These are phyloP conservation scores for Mentha longifolia DNA, from an alignment of 257 asterid species.

Conservation along the genomic window DNA sequence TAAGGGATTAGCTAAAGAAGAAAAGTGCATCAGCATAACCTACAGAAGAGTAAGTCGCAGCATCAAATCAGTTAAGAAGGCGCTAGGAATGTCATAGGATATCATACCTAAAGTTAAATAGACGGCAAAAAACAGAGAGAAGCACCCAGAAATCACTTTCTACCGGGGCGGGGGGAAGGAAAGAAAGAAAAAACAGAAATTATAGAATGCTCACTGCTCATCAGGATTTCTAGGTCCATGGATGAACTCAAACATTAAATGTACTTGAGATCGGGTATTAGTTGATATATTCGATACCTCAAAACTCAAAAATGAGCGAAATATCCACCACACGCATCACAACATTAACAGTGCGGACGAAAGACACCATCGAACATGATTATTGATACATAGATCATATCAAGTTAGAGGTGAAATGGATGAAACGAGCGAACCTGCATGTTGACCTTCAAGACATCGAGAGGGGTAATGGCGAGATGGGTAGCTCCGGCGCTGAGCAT, in stretches of 20 bases:
- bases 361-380: neutral
- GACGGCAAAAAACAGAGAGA: neutral
- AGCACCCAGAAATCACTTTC: neutral
- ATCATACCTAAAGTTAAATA: too few relatives aligned
- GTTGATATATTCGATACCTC: neutral
- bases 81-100: neutral
- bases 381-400: neutral
- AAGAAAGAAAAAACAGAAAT: neutral
- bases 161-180: too few relatives aligned
- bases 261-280: neutral
- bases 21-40: neutral
- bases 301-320: neutral
- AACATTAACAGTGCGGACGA: neutral
- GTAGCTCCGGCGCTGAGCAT: constrained; percentile 75
- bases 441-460: constrained; percentile 77
- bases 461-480: constrained; percentile 77
- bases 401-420: neutral
- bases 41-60: neutral
- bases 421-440: constrained; percentile 55
- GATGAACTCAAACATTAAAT: neutral
- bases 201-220: neutral
- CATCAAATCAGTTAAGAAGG: neutral
- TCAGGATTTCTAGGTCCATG: neutral
- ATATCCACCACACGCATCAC: too few relatives aligned
- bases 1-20: neutral